A percentile compares a stretch with the other conserved stretches of the same genome.
phyloP scores from a whole-genome alignment of 2,329 filamentous ascomycete genomes.

The Penicillium frequentans region DNA sequence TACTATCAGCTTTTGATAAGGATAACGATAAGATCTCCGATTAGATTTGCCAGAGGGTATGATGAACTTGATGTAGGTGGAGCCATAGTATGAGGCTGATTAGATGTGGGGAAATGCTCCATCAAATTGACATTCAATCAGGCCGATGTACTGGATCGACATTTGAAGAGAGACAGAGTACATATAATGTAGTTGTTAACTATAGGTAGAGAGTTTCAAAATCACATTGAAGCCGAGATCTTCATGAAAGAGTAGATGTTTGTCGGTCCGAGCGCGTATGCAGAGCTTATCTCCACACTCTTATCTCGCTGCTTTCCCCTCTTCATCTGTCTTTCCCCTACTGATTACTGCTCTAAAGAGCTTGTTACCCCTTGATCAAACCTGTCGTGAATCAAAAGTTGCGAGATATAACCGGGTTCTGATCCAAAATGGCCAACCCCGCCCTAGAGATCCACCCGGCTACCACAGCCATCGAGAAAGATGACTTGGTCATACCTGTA shows the following conservation, averaged over 20 bases:
- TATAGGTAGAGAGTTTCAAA: neutral
- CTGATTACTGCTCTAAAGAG: neutral
- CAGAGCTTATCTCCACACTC: slow-evolving; percentile 1
- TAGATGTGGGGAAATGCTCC: no score
- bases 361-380: neutral
- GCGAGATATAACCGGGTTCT: neutral
- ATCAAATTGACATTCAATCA: no score
- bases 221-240: neutral
- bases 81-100: no score
- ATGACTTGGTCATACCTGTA: slow-evolving; percentile 47
- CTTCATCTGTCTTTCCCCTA: neutral
- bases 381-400: neutral
- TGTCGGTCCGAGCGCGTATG: neutral
- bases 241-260: neutral
- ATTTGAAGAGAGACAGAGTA: no score
- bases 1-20: no score
- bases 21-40: neutral
- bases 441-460: slow-evolving; percentile 18
- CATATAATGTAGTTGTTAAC: no score
- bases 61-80: no score
- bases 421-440: slow-evolving; percentile 7
- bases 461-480: slow-evolving; percentile 41
- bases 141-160: no score
- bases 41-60: neutral
- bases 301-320: neutral